Conservation (phyloP, 2,329 filamentous ascomycete genomes). For the Aureobasidium sp. region DNA sequence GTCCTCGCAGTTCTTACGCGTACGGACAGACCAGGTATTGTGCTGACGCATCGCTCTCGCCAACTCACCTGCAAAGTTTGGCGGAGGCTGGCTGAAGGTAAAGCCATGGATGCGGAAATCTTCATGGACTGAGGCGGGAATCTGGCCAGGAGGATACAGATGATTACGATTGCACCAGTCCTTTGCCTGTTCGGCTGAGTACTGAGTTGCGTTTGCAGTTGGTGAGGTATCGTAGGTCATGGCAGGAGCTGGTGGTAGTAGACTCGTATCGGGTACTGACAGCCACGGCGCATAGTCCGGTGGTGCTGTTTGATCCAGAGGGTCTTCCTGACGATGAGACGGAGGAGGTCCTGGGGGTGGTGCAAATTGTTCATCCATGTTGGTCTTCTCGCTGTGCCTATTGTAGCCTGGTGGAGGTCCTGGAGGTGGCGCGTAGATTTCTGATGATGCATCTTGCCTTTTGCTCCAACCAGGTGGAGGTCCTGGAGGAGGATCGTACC, state of each 20-base stretch:
- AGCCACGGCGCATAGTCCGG: constrained; percentile 63
- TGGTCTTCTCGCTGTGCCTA: not conserved
- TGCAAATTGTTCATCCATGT: constrained; percentile 18
- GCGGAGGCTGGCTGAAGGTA: constrained; percentile 42
- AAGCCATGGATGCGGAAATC: constrained; percentile 16
- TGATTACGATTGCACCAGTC: constrained; percentile 56
- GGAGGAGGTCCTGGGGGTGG: constrained; percentile 31
- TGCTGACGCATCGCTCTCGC: not conserved
- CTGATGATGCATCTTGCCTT: constrained; percentile 2
- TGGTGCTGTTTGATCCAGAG: constrained; percentile 26
- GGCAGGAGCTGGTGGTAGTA: constrained; percentile 64
- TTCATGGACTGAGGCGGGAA: constrained; percentile 13
- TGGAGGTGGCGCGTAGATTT: constrained; percentile 21
- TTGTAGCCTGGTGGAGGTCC: constrained; percentile 21
- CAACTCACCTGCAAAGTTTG: constrained; percentile 34
- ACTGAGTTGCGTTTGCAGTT: constrained; percentile 58
- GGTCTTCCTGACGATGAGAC: constrained; percentile 10
- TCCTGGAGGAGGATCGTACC: constrained; percentile 24
- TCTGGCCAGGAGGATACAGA: constrained; percentile 43
- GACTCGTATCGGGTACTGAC: constrained; percentile 61
- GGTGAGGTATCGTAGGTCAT: constrained; percentile 58
- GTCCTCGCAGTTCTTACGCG: constrained; percentile 42
- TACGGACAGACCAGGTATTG: constrained; percentile 32
- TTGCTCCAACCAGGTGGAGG: constrained; percentile 21
- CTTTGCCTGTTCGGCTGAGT: constrained; percentile 56